phyloP scores from a whole-genome alignment of 306 rosid species.

The Pyrus betulifolia region DNA sequence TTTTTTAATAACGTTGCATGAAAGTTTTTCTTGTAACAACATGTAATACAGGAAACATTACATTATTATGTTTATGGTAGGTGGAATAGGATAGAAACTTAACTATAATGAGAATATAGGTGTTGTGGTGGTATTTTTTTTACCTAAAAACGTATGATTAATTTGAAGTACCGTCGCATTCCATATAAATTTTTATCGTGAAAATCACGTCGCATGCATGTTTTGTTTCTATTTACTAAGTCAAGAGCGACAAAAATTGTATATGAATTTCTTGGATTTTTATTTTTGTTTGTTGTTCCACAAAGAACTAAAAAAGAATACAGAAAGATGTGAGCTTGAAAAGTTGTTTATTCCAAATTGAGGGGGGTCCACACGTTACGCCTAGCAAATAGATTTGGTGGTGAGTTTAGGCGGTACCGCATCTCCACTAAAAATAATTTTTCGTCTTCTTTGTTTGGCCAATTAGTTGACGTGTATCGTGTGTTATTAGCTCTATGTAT shows the following conservation, averaged over 20 bases:
- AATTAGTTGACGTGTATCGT: too few species aligned
- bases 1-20: background rate
- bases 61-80: too few species aligned
- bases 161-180: fast-evolving
- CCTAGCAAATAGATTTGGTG: background rate
- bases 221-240: background rate
- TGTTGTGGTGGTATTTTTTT: too few species aligned
- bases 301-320: too few species aligned
- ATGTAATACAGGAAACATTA: background rate
- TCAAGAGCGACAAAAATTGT: background rate
- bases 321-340: background rate
- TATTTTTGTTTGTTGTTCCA: too few species aligned
- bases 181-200: background rate
- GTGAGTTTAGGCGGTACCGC: background rate
- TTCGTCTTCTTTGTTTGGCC: too few species aligned
- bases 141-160: too few species aligned
- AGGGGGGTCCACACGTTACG: background rate
- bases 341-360: background rate
- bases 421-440: background rate
- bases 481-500: background rate
- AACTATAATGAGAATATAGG: background rate
- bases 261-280: background rate
- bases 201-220: background rate
- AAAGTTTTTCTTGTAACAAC: too few species aligned
- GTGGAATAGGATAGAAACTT: too few species aligned